Evolutionary conservation across 2,329 filamentous ascomycete species (phyloP).

Genomic region (Diaporthe nobilis): DNA sequence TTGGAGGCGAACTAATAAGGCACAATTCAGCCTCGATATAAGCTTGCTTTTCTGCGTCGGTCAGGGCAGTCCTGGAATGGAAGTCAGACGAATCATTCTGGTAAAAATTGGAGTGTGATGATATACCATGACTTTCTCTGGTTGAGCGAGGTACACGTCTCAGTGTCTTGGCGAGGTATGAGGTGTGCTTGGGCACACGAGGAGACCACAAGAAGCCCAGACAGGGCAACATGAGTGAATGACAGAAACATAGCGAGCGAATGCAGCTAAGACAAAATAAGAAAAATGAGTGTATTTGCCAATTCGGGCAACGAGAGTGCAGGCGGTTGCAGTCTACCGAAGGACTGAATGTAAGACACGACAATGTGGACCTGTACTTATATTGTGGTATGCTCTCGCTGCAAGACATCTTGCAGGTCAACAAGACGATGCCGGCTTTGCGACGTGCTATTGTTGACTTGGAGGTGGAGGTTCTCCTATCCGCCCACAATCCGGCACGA

Average conservation of each 20-base stretch:
- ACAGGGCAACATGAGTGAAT: background rate
- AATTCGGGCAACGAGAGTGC: background rate
- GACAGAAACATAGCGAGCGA: background rate
- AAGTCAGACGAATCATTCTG: background rate
- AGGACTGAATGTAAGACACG: background rate
- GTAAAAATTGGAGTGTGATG: no score
- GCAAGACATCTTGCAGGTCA: background rate
- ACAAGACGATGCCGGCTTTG: background rate
- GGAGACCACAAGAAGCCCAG: conserved; percentile 9
- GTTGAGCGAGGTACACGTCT: background rate
- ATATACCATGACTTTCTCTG: conserved; percentile 4
- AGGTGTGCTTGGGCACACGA: background rate
- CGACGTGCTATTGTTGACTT: no score
- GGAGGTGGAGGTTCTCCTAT: background rate
- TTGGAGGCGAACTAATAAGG: conserved; percentile 47
- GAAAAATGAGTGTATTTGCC: background rate
- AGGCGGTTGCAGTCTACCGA: background rate
- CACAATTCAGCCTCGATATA: conserved; percentile 52
- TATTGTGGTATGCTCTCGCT: background rate
- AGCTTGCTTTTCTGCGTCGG: conserved; percentile 45
- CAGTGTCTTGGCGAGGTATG: background rate
- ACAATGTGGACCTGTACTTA: background rate
- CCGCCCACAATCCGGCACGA: conserved; percentile 9
- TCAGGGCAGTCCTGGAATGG: background rate
- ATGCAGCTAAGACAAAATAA: background rate